Conservation (phyloP, 1,284 basidiomycete species). For the Anthracocystis panici-leucophaei region DNA sequence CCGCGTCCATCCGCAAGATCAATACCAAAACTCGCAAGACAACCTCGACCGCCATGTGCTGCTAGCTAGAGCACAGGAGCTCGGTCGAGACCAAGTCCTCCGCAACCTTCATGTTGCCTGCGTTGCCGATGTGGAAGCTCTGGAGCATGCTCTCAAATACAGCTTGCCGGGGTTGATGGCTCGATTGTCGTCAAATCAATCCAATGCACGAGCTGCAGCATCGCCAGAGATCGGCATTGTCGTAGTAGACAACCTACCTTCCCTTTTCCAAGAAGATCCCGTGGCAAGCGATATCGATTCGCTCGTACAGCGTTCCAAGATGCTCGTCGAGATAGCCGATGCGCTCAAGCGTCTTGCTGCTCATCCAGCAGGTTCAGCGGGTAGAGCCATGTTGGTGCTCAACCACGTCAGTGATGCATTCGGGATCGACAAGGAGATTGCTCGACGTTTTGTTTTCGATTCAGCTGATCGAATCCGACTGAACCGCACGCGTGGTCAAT, state of each 20-base stretch:
- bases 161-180: conserved; percentile 50
- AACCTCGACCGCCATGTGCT: conserved; percentile 8
- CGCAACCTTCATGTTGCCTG: conserved; percentile 43
- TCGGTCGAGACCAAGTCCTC: conserved; percentile 23
- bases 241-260: conserved; percentile 56
- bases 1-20: conserved; percentile 3
- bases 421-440: conserved; percentile 40
- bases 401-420: conserved; percentile 64
- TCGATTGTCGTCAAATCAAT: conserved; percentile 4
- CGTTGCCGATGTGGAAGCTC: conserved; percentile 40
- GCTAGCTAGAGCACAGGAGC: conserved; percentile 20
- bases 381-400: conserved; percentile 43
- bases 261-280: conserved; percentile 57
- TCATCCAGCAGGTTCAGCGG: neutral
- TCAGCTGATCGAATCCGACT: conserved; percentile 15
- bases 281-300: conserved; percentile 31
- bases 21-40: neutral
- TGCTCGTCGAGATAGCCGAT: conserved; percentile 46
- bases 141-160: conserved; percentile 57
- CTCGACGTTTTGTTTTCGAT: conserved; percentile 34
- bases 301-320: conserved; percentile 34
- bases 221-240: conserved; percentile 30
- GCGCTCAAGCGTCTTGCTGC: conserved; percentile 43
- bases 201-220: neutral
- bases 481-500: neutral